A percentile compares a stretch with the other conserved stretches of the same genome.
These are phyloP conservation scores for Clonostachys sp. DNA, from an alignment of 2,329 filamentous ascomycete species.

Conservation along the genomic window DNA sequence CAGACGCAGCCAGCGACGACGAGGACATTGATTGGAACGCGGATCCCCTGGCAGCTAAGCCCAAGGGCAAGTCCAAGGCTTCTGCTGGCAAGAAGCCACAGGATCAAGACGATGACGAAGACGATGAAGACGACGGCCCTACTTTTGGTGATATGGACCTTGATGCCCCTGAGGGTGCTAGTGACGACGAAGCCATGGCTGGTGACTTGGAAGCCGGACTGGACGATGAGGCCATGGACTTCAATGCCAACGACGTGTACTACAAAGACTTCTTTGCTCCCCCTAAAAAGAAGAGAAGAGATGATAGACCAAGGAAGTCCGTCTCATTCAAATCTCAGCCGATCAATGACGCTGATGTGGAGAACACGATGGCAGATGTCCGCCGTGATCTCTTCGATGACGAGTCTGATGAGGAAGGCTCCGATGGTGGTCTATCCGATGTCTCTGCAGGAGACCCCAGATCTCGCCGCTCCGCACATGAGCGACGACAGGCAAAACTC, in stretches of 20 bases:
- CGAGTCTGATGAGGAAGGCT: slow-evolving; percentile 58
- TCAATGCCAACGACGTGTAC: slow-evolving; percentile 82
- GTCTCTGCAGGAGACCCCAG: slow-evolving; percentile 65
- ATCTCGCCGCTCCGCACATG: slow-evolving; percentile 77
- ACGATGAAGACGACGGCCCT: slow-evolving; percentile 71
- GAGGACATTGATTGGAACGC: slow-evolving; percentile 85
- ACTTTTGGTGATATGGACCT: slow-evolving; percentile 79
- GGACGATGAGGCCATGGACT: slow-evolving; percentile 53
- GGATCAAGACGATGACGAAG: slow-evolving; percentile 39
- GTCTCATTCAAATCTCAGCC: slow-evolving; percentile 31
- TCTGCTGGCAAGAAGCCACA: slow-evolving; percentile 19
- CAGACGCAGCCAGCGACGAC: slow-evolving; percentile 73
- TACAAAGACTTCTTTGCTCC: slow-evolving; percentile 95
- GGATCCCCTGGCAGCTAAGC: slow-evolving; percentile 54
- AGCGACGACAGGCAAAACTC: slow-evolving; percentile 80
- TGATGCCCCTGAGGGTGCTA: slow-evolving; percentile 66
- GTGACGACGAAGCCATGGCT: slow-evolving; percentile 54
- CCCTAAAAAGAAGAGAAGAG: slow-evolving; percentile 65
- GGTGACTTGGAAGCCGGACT: slow-evolving; percentile 28
- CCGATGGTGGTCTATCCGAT: slow-evolving; percentile 60
- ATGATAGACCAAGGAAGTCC: slow-evolving; percentile 35
- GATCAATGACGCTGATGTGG: slow-evolving; percentile 62
- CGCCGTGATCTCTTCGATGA: slow-evolving; percentile 90
- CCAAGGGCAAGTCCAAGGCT: slow-evolving; percentile 1
- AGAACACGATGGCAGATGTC: slow-evolving; percentile 81